Percentiles rank a stretch among this genome's conserved stretches.
These are phyloP conservation scores for Ustilago vetiveriae DNA, from an alignment of 1,284 basidiomycete genomes.

Conservation along the genomic window DNA sequence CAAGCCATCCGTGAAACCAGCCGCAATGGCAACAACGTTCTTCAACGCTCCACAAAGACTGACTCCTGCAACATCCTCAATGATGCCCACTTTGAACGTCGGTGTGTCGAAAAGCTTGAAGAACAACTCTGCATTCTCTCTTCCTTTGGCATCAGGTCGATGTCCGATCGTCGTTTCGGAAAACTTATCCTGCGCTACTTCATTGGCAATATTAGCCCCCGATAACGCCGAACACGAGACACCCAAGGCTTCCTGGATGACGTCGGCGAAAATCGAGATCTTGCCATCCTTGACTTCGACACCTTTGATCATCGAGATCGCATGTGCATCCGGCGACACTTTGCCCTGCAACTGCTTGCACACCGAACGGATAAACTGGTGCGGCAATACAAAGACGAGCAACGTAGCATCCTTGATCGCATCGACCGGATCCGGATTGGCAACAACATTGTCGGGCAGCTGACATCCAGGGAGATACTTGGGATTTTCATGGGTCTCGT, in stretches of 20 bases:
- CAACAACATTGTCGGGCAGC: constrained; percentile 71
- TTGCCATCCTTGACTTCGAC: constrained; percentile 68
- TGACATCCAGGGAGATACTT: constrained; percentile 71
- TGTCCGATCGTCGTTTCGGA: constrained; percentile 73
- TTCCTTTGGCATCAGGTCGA: constrained; percentile 62
- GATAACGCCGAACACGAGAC: constrained; percentile 71
- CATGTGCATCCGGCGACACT: constrained; percentile 59
- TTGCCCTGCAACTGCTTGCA: constrained; percentile 62
- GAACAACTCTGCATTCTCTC: constrained; percentile 55
- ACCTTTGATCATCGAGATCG: constrained; percentile 68
- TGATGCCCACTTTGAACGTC: constrained; percentile 71
- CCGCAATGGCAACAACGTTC: constrained; percentile 72
- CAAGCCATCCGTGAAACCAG: constrained; percentile 72
- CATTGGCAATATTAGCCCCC: constrained; percentile 74
- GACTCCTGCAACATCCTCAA: constrained; percentile 73
- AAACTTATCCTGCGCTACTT: constrained; percentile 71
- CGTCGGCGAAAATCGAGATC: constrained; percentile 72
- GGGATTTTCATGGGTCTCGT: constrained; percentile 72
- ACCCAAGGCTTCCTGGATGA: constrained; percentile 71
- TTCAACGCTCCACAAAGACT: constrained; percentile 73
- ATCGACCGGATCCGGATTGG: constrained; percentile 70
- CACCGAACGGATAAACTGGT: constrained; percentile 69
- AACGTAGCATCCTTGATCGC: constrained; percentile 72
- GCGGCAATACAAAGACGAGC: constrained; percentile 72
- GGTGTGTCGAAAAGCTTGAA: constrained; percentile 70